phyloP scores from a whole-genome alignment of 495 filamentous ascomycete species.

The Annulohypoxylon moriforme region DNA sequence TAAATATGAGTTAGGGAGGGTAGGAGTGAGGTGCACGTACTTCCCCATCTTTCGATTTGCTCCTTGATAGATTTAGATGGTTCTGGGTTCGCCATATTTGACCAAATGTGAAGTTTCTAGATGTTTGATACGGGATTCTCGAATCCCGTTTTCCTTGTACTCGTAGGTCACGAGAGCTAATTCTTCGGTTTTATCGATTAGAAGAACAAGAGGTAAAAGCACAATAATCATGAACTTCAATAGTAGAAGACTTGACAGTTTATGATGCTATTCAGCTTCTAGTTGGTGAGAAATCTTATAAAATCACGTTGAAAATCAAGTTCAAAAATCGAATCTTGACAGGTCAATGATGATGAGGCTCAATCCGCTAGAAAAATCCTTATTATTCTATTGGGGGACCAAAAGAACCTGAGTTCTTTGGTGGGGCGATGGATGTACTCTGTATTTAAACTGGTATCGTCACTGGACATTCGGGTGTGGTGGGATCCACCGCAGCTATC shows the following conservation, averaged over 20 bases:
- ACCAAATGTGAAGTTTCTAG: neutral
- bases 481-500: neutral
- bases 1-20: neutral
- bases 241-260: neutral
- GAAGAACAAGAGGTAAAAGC: neutral
- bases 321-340: conserved; percentile 1
- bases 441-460: neutral
- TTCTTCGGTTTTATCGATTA: neutral
- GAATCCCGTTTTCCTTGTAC: neutral
- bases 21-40: conserved; percentile 60
- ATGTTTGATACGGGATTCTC: neutral
- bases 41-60: conserved; percentile 73
- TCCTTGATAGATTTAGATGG: conserved; percentile 62
- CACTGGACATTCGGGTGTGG: neutral
- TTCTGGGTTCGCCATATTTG: conserved; percentile 55
- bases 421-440: conserved; percentile 2
- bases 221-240: neutral
- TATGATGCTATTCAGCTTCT: neutral
- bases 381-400: conserved; percentile 27
- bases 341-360: conserved; percentile 30
- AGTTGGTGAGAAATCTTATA: neutral
- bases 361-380: conserved; percentile 10
- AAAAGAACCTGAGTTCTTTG: neutral
- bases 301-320: neutral
- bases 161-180: neutral